Evolutionary conservation across 768 basidiomycete species (phyloP).

Genomic region (Russula ochroleuca): DNA sequence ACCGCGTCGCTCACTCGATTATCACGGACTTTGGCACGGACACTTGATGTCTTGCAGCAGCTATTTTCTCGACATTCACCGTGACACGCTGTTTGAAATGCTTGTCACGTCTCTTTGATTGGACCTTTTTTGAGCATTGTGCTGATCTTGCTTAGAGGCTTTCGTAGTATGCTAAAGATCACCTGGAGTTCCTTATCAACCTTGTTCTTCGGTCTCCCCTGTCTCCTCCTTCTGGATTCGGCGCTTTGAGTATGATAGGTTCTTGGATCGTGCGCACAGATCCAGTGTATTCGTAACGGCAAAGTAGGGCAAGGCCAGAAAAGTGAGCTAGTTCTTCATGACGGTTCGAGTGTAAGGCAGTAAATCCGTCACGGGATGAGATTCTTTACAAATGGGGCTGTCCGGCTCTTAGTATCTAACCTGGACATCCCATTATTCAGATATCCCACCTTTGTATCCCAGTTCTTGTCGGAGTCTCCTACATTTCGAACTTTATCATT

Average conservation of each 20-base stretch:
- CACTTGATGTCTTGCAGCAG: background rate
- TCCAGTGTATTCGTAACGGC: background rate
- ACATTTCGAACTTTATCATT: constrained; percentile 11
- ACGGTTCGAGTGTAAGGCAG: too few relatives aligned
- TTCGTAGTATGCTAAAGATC: background rate
- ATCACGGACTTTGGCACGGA: background rate
- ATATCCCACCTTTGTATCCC: background rate
- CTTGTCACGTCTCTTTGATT: background rate
- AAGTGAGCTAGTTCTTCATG: background rate
- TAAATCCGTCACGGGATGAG: background rate
- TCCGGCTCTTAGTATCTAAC: background rate
- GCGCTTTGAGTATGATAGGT: background rate
- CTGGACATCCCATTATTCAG: constrained; percentile 3
- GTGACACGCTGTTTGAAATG: constrained; percentile 1
- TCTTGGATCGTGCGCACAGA: background rate
- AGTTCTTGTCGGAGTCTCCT: constrained; percentile 18
- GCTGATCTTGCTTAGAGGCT: background rate
- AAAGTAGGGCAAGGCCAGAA: background rate
- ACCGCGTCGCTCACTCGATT: background rate
- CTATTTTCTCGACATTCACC: background rate
- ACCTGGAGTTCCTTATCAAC: constrained; percentile 4
- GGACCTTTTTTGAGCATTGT: background rate
- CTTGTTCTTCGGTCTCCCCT: constrained; percentile 3
- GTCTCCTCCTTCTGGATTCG: background rate
- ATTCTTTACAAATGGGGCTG: background rate